Evolutionary conservation across 148 eudicot genomes (phyloP).

Genomic region (Heliamphora exappendiculata): DNA sequence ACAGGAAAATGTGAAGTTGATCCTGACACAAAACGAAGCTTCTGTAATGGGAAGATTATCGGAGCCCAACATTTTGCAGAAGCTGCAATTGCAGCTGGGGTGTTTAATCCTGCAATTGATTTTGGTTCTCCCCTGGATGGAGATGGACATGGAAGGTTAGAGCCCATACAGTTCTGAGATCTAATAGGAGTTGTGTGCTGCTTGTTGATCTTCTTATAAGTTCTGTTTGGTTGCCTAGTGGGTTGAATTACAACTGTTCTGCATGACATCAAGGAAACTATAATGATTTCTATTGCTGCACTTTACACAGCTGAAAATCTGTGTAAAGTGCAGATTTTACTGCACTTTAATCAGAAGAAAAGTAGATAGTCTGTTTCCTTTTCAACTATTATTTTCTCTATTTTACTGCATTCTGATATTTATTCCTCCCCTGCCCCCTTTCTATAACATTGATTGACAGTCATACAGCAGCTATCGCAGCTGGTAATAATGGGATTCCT

Average conservation of each 20-base stretch:
- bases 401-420: not conserved
- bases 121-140: slow-evolving; percentile 96
- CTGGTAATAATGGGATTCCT: slow-evolving; percentile 93
- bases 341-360: too few species aligned
- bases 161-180: not conserved
- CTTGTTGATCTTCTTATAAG: not conserved
- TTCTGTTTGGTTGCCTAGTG: slow-evolving; percentile 4
- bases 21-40: slow-evolving; percentile 54
- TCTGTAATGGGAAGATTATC: slow-evolving; percentile 90
- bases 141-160: slow-evolving; percentile 99
- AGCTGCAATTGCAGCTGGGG: slow-evolving; percentile 94
- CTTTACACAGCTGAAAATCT: not conserved
- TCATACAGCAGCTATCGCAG: slow-evolving; percentile 97
- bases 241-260: not conserved
- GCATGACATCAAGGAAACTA: not conserved
- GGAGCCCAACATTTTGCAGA: slow-evolving; percentile 98
- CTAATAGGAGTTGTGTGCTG: not conserved
- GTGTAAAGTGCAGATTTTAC: too few species aligned
- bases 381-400: not conserved
- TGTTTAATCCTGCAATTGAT: slow-evolving; percentile 73
- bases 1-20: slow-evolving; percentile 92
- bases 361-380: not conserved
- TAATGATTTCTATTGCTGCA: not conserved
- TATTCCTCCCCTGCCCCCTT: not conserved
- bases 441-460: slow-evolving; percentile 30